phyloP scores from a whole-genome alignment of 495 filamentous ascomycete genomes.

The Aspergillus wentii region DNA sequence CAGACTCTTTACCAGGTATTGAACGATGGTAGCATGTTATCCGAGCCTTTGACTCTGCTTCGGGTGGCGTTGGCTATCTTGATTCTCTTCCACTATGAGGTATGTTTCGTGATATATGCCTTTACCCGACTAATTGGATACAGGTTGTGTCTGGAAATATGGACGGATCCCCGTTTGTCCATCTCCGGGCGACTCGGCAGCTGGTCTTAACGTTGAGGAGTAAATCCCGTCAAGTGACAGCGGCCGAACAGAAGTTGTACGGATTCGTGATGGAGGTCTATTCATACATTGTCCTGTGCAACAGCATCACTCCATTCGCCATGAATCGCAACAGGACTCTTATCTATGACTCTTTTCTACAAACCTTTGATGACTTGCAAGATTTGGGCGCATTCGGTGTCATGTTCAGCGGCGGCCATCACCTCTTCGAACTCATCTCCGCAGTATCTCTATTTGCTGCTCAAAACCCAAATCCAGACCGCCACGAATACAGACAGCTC shows the following conservation, averaged over 20 bases:
- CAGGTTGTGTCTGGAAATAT: conserved; percentile 4
- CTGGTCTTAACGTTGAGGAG: not conserved
- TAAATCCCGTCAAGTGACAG: not conserved
- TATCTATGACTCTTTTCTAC: conserved; percentile 1
- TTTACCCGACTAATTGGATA: not conserved
- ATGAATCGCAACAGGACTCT: conserved; percentile 3
- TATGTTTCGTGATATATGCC: not conserved
- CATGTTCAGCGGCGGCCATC: conserved; percentile 3
- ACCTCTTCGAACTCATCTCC: conserved; percentile 1
- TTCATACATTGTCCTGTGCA: conserved; percentile 2
- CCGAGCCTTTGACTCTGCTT: not conserved
- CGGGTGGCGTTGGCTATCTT: not conserved
- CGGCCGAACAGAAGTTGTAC: not conserved
- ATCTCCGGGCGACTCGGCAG: conserved; percentile 1
- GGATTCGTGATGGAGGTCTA: conserved; percentile 3
- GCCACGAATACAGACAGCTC: not conserved
- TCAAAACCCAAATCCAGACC: not conserved
- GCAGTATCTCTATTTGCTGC: not conserved
- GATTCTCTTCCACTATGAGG: conserved; percentile 2
- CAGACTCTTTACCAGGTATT: not conserved
- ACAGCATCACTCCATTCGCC: conserved; percentile 4
- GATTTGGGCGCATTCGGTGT: not conserved
- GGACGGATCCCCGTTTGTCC: not conserved
- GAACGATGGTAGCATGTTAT: not conserved
- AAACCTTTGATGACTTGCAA: not conserved